Evolutionary conservation across 768 basidiomycete species (phyloP), one percentile per base, ranked within the genome.

Genomic region (Auricularia auricula-judae): DNA sequence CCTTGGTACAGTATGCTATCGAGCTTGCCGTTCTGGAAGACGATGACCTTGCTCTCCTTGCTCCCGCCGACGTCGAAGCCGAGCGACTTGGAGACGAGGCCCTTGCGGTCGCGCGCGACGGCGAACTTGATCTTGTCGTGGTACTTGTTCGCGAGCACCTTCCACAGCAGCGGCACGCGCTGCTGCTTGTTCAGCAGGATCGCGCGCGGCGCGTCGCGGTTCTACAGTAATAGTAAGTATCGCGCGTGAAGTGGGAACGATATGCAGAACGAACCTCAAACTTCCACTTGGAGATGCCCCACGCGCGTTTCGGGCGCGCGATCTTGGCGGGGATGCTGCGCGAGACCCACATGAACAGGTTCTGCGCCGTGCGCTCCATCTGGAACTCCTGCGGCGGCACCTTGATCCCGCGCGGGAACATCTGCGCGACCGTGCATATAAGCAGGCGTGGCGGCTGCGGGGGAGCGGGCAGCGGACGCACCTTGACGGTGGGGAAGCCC

Each of bases 401-500:
- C 63, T 83, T 78, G 8, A 77, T 79, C 7, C 93, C 94, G 51
- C 88, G 82, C 11, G 94, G 92, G 77, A 88, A 98, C 2, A 90
- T 75, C 84, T 88, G 66, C n/a, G n/a, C n/a, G n/a, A n/a, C n/a
- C n/a, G n/a, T n/a, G n/a, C 2, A 42, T 39, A 12, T 3, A 29
- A 1, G 23, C 23, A 29, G 23, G 23, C 23, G 7, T 12, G 1
- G 39, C 2, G 7, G 3, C 3, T 8, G 39, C 39, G 23, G 23
- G 23, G 23, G 23, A 29, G 12, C 39, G 12, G 8, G 39, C 39
- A 39, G 16, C 34, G 47, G 54, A 65, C 74, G 58, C 69, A 87
- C 86, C 78, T 98, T 98, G 73, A 98, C 79, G 2, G 94, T 97
- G 2, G 94, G 94, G 82, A 94, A 98, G 2, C 94, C 94, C 75